Conservation (phyloP, 2,329 filamentous ascomycete genomes). For the Chrysoporthe puriensis region DNA sequence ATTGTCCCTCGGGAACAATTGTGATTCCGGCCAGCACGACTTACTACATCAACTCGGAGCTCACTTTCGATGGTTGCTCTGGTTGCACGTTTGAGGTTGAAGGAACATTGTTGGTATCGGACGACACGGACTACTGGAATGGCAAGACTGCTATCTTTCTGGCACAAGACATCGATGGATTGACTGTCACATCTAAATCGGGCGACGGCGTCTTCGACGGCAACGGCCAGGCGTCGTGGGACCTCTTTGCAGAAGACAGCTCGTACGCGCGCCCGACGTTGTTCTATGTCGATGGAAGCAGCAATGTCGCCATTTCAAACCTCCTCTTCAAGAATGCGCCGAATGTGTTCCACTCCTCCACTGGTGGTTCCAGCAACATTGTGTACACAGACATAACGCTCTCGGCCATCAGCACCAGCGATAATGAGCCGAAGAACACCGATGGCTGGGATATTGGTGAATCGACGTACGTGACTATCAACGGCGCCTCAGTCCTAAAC, state of each 20-base stretch:
- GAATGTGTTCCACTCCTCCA: constrained; percentile 48
- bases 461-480: constrained; percentile 42
- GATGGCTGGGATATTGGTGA: constrained; percentile 48
- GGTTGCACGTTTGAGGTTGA: constrained; percentile 52
- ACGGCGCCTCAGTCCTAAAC: constrained; percentile 42
- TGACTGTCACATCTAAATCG: constrained; percentile 45
- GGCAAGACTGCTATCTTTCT: constrained; percentile 45
- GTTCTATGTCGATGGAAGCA: constrained; percentile 43
- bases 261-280: constrained; percentile 46
- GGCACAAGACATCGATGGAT: constrained; percentile 41
- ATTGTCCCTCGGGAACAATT: constrained; percentile 46
- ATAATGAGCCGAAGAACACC: constrained; percentile 45
- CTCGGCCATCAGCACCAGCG: constrained; percentile 43
- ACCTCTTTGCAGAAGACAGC: constrained; percentile 44
- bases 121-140: constrained; percentile 46
- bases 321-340: constrained; percentile 47
- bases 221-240: constrained; percentile 48
- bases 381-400: constrained; percentile 43
- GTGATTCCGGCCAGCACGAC: constrained; percentile 45
- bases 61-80: constrained; percentile 46
- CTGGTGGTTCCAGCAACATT: constrained; percentile 41
- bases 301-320: constrained; percentile 42
- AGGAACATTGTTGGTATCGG: constrained; percentile 45
- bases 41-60: constrained; percentile 47
- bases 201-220: constrained; percentile 50